Base-by-base conservation (phyloP, 2,329 filamentous ascomycete species). In the Nothophaeocryptopus gaeumannii region DNA sequence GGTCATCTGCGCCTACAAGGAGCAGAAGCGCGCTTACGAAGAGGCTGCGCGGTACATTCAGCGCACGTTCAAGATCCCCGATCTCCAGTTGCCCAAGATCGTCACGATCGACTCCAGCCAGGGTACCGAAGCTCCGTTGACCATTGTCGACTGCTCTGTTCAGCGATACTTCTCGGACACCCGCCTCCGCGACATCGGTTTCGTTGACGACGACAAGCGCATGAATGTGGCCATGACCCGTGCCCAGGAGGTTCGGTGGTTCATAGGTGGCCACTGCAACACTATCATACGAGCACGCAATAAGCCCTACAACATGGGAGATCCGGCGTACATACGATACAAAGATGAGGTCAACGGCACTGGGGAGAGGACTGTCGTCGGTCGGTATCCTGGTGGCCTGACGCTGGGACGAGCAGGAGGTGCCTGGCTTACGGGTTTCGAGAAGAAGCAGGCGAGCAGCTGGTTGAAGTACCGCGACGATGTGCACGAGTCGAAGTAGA, bases 211-310 rank as follows among this genome's bases (percentile, higher is more conserved):
- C 31, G 43, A 50, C 32, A 43, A 43, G 20, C 50, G 50, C 8
- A 48, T 50, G 30, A 58, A 58, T n/a, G 55, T 55, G 5, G 52
- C 53, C 16, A 49, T 55, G 40, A 56, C 51, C 8, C 51, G 51
- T 11, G 44, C 45, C 5, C 44, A 49, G 15, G 54, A 54, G 20
- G 51, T 56, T 5, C 32, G 47, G 16, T 56, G 54, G 51, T n/a
- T 56, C 14, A 26, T 55, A 2, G 54, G 54, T 11, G 54, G 54
- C 16, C 11, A 37, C 36, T 53, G 50, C 46, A 41, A 38, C 8
- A 20, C 30, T 15, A 11, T 20, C 8, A 13, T 41, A 30, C 45
- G 45, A 13, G 40, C 13, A 12, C 37, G 30, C 5, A 40, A 16
- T 12, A 37, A 48, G 32, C 2, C 15, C n/a, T 5, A 10, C 11